phyloP scores from a whole-genome alignment of 208 protist species.

The Strigomonas oncopelti region DNA sequence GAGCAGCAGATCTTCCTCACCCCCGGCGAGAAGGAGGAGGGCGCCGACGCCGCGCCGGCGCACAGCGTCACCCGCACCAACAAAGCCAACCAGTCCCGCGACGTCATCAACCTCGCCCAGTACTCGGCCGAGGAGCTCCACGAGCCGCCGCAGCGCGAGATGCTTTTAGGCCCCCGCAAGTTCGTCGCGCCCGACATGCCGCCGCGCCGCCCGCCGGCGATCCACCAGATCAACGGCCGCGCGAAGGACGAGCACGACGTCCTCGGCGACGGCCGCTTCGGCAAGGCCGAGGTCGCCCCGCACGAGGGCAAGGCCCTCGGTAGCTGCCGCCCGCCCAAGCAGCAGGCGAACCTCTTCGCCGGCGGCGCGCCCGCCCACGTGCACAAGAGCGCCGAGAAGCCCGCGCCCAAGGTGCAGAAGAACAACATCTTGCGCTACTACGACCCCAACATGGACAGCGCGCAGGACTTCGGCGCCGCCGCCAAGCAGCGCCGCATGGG shows the following conservation, averaged over 20 bases:
- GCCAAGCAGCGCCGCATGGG: slow-evolving; percentile 11
- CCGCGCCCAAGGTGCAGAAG: slow-evolving; percentile 1
- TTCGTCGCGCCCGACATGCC: slow-evolving; percentile 49
- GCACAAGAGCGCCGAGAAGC: neutral
- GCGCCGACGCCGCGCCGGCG: slow-evolving; percentile 15
- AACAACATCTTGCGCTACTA: slow-evolving; percentile 56
- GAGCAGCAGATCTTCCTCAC: slow-evolving; percentile 27
- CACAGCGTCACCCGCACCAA: slow-evolving; percentile 22
- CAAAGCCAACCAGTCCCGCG: slow-evolving; percentile 64
- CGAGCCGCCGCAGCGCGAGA: slow-evolving; percentile 41
- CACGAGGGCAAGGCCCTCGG: slow-evolving; percentile 32
- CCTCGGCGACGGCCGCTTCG: slow-evolving; percentile 63
- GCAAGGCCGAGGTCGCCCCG: slow-evolving; percentile 38
- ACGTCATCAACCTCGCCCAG: slow-evolving; percentile 70
- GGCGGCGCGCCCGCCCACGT: slow-evolving; percentile 13
- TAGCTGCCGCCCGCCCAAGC: slow-evolving; percentile 40
- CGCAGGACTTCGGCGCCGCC: slow-evolving; percentile 24
- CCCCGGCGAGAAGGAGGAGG: slow-evolving; percentile 13
- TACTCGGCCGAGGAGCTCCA: slow-evolving; percentile 67
- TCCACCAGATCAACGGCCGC: slow-evolving; percentile 48
- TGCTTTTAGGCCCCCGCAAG: slow-evolving; percentile 48
- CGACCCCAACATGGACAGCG: slow-evolving; percentile 48
- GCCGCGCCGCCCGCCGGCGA: slow-evolving; percentile 30
- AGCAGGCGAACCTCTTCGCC: slow-evolving; percentile 41
- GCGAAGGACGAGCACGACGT: slow-evolving; percentile 81